Conservation (phyloP, 345 rosid genomes). For the Sonneratia caseolaris region DNA sequence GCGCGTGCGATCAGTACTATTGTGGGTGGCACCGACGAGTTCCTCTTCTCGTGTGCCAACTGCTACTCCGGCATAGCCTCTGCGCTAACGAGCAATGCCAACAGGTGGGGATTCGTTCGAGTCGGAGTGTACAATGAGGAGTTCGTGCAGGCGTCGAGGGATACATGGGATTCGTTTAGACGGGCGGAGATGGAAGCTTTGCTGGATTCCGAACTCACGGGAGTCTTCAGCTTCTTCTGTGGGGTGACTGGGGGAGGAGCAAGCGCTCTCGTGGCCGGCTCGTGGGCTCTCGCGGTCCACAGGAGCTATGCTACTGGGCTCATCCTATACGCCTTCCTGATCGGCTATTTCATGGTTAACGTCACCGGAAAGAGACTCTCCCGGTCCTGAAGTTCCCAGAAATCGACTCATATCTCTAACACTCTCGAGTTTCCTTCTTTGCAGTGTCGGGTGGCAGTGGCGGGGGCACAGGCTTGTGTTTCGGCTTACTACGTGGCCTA, state of each 20-base stretch:
- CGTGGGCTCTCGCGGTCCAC: slow-evolving; percentile 50
- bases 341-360: slow-evolving; percentile 72
- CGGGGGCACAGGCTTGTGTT: slow-evolving; percentile 73
- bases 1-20: slow-evolving; percentile 36
- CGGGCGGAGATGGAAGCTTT: slow-evolving; percentile 29
- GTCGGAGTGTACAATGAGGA: slow-evolving; percentile 61
- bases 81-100: slow-evolving; percentile 36
- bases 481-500: slow-evolving; percentile 80
- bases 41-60: slow-evolving; percentile 53
- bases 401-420: background rate
- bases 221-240: slow-evolving; percentile 63
- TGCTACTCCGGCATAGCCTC: slow-evolving; percentile 54
- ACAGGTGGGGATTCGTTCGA: slow-evolving; percentile 79
- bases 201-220: slow-evolving; percentile 62
- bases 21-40: slow-evolving; percentile 53
- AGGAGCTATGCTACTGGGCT: slow-evolving; percentile 49
- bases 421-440: background rate
- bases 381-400: too few species aligned
- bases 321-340: slow-evolving; percentile 52
- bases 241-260: slow-evolving; percentile 54
- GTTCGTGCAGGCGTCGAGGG: slow-evolving; percentile 58
- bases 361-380: background rate
- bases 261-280: slow-evolving; percentile 45
- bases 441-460: slow-evolving; percentile 63
- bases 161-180: slow-evolving; percentile 53